These are phyloP conservation scores for Linum lewisii DNA, from an alignment of 345 rosid species.

Conservation along the genomic window DNA sequence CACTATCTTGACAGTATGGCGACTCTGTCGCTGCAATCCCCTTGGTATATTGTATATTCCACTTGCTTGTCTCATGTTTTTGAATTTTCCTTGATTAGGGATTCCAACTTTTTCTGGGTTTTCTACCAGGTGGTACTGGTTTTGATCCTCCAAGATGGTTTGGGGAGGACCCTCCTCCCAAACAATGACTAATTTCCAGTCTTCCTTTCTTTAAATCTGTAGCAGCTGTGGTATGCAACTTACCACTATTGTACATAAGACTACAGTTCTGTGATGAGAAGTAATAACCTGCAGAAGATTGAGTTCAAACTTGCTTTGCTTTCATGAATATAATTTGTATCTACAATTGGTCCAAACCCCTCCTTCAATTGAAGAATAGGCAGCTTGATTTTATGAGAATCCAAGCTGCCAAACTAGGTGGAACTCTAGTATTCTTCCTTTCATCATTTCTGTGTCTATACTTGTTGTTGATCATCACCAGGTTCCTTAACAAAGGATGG, in stretches of 20 bases:
- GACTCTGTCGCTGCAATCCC: constrained; percentile 90
- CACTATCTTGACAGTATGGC: constrained; percentile 63
- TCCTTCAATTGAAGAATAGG: no score
- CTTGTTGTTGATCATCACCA: neutral
- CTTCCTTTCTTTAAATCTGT: no score
- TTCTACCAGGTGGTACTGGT: constrained; percentile 57
- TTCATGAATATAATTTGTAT: no score
- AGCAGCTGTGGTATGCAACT: no score
- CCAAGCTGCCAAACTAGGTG: no score
- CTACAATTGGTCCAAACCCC: no score
- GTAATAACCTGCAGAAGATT: no score
- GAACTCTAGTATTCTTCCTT: neutral
- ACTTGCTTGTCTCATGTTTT: neutral
- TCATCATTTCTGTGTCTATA: neutral
- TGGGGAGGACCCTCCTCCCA: constrained; percentile 41
- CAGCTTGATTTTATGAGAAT: no score
- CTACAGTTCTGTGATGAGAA: no score
- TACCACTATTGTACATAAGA: no score
- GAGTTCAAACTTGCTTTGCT: no score
- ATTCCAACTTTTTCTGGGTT: neutral
- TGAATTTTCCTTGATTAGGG: neutral
- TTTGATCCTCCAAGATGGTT: constrained; percentile 93
- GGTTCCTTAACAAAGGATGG: neutral
- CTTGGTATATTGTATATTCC: constrained; percentile 40
- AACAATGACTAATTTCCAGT: constrained; percentile 22